Conservation (phyloP, 75 land plant genomes). For the Picea glauca region DNA sequence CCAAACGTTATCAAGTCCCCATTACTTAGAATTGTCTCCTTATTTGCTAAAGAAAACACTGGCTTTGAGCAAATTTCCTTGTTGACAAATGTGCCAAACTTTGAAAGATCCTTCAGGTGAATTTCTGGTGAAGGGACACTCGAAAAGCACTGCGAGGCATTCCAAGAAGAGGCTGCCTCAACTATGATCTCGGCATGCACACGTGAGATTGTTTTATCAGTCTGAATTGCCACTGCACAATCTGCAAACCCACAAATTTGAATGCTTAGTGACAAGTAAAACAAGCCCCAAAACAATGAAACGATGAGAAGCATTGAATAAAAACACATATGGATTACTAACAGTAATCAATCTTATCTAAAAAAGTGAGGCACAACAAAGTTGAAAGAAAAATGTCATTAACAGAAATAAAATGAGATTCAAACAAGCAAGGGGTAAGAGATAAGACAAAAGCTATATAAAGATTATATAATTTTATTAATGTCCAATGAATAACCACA, state of each 20-base stretch:
- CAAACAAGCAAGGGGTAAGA: too few relatives aligned
- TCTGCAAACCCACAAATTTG: conserved; percentile 33
- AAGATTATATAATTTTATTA: not conserved
- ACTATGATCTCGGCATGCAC: conserved; percentile 80
- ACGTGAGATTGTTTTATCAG: conserved; percentile 84
- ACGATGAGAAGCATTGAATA: not conserved
- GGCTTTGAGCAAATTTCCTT: conserved; percentile 48
- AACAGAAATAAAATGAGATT: not conserved
- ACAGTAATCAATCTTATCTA: not conserved
- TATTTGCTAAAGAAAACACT: conserved; percentile 40
- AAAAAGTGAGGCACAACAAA: not conserved
- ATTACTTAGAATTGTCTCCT: conserved; percentile 46
- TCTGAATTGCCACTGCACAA: conserved; percentile 65
- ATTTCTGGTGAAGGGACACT: conserved; percentile 24
- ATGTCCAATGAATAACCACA: not conserved
- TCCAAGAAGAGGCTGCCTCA: conserved; percentile 32
- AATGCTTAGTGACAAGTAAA: not conserved
- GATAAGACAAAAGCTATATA: not conserved
- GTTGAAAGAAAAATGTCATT: not conserved
- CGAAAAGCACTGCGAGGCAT: conserved; percentile 16
- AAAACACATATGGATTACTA: not conserved
- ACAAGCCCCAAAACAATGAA: not conserved
- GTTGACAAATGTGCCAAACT: conserved; percentile 91
- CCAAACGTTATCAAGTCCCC: conserved; percentile 83
- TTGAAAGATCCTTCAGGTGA: conserved; percentile 66